A percentile compares a stretch with the other conserved stretches of the same genome.
phyloP scores from a whole-genome alignment of 2,329 filamentous ascomycete genomes.

The Fusarium dlaminii region DNA sequence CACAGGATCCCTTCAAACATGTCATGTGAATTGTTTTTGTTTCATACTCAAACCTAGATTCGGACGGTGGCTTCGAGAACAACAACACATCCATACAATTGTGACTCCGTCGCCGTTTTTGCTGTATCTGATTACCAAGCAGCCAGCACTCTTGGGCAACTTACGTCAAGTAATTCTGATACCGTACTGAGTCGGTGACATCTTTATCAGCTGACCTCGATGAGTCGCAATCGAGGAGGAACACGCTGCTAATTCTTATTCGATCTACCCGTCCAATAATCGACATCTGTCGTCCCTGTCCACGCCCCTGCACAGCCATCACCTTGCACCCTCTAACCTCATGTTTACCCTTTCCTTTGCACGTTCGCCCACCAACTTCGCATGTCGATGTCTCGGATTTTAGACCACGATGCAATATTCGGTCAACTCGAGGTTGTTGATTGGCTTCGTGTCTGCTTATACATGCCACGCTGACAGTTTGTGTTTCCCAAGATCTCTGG shows the following conservation, averaged over 20 bases:
- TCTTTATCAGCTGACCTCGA: slow-evolving; percentile 14
- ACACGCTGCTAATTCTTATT: slow-evolving; percentile 34
- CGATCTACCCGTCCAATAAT: slow-evolving; percentile 30
- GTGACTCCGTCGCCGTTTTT: neutral
- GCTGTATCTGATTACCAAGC: slow-evolving; percentile 2
- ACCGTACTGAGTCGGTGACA: neutral
- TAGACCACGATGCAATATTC: slow-evolving; percentile 27
- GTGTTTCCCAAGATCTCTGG: slow-evolving; percentile 12
- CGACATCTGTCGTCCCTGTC: neutral
- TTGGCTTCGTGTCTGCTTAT: slow-evolving; percentile 33
- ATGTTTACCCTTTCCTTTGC: slow-evolving; percentile 2
- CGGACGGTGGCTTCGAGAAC: neutral
- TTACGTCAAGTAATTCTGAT: neutral
- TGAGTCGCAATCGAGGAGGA: slow-evolving; percentile 14
- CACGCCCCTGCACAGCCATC: slow-evolving; percentile 15
- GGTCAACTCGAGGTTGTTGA: slow-evolving; percentile 40
- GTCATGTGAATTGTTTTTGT: neutral
- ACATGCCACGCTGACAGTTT: slow-evolving; percentile 18
- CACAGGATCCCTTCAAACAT: neutral
- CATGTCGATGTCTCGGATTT: neutral
- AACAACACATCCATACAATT: neutral
- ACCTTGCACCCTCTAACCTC: slow-evolving; percentile 28
- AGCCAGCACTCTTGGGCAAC: neutral
- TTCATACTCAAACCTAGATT: neutral
- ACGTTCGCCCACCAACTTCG: slow-evolving; percentile 18